Base-by-base conservation (phyloP, 2,329 filamentous ascomycete genomes). In the Apiospora marii region DNA sequence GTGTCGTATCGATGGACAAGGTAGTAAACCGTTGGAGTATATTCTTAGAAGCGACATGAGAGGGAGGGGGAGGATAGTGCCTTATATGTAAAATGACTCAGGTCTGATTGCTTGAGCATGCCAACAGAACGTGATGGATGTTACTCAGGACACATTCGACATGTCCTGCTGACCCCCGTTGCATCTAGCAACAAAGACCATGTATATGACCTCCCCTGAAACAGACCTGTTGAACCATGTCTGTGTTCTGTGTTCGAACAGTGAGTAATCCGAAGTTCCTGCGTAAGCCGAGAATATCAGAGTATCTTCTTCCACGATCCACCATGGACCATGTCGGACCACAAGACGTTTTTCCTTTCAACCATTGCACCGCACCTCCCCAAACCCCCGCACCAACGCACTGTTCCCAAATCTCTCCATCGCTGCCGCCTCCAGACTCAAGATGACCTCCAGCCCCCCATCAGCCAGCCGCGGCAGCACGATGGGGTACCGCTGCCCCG, bases 361-460 rank as follows among this genome's bases (percentile, higher is more conserved):
- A 64, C 34, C 37, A 24, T 48, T n/a, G 68, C 76, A 79, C n/a
- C 74, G 73, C 58, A 78, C 61, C 41, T 58, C 70, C 27, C 75
- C 76, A 46, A 78, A 77, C 19, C 13, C 69, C 44, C 34, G 74
- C 43, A 79, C 73, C 10, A 73, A 48, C 69, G 69, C 70, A 49
- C 71, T 72, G n/a, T 72, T 68, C 37, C 72, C 70, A 48, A 80
- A 72, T 46, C 58, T 74, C 24, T 74, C 72, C 68, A 80, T 74
- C 1, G 72, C 44, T 43, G 46, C 53, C 22, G 16, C 69, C 10
- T 79, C 76, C 3, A 78, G 75, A 44, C 78, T 76, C 67, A 77
- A 74, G 24, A 79, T 75, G 6, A 79, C 77, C 48, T 80, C 78
- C 16, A 79, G 67, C 10, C 78, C 77, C 72, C 73, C 75, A 0